Evolutionary conservation across 208 protist genomes (phyloP), one percentile per base, ranked within the genome.

Genomic region (Crithidia expoeki): DNA sequence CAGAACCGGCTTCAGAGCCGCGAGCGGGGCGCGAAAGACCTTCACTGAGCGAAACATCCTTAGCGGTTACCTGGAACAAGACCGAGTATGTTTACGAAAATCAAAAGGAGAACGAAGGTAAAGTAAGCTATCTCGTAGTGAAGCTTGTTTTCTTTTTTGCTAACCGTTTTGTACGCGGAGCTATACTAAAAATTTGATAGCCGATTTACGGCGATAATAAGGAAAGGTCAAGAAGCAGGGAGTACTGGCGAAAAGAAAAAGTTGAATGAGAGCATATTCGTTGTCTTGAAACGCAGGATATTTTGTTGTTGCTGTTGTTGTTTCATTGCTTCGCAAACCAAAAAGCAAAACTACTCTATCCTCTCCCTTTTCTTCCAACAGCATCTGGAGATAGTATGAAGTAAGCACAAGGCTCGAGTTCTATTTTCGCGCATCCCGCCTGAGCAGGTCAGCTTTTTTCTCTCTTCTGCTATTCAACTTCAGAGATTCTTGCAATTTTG

Each of bases 1-100:
- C 27, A 94, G 80, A 21, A 94, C 76, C 1, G 90, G 90, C 76
- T 90, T 92, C 74, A 92, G 63, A 10, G 76, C 67, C 49, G 85
- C 82, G 42, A 93, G 65, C 25, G 89, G 83, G 30, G 85, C 83
- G 11, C 62, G 78, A 49, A 68, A 70, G 34, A 83, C n/a, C 17
- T 67, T 79, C 38, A 67, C 65, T 32, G 71, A 49, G 17, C 66
- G 72, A 49, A 92, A 90, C 90, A 95, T 93, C 2, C 58, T 60
- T 6, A 28, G 21, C 21, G 14, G 4, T 14, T 30, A 5, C 17
- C 21, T 28, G 4, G 21, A 52, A 17, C n/a, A n/a, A n/a, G n/a
- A n/a, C n/a, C n/a, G n/a, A n/a, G n/a, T n/a, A n/a, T n/a, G n/a
- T n/a, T 47, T 17, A n/a, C 4, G 14, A 47, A 58, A 44, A 47